Percentiles rank a stretch among this genome's conserved stretches.
phyloP scores from a whole-genome alignment of 306 rosid species.

The Trichosanthes truncata region DNA sequence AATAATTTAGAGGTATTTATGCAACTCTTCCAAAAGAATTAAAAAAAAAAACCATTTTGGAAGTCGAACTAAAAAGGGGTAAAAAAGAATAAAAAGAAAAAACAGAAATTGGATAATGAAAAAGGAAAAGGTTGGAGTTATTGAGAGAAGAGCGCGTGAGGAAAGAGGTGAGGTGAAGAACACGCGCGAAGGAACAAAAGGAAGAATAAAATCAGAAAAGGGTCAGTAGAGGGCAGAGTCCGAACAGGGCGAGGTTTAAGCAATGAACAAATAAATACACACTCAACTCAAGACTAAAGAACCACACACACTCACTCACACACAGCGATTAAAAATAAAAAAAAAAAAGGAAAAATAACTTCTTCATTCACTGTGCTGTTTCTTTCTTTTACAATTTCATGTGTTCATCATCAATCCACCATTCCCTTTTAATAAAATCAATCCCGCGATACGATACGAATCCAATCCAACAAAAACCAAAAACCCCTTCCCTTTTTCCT shows the following conservation, averaged over 20 bases:
- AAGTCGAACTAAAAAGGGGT: not conserved
- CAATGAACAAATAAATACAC: not conserved
- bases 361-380: not conserved
- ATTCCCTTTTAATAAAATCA: not conserved
- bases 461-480: not conserved
- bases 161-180: not conserved
- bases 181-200: not conserved
- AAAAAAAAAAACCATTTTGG: not conserved
- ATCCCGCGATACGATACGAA: constrained; percentile 1
- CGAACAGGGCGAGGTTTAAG: not conserved
- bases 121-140: not conserved
- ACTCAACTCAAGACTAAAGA: too few species aligned
- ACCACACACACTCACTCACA: too few species aligned
- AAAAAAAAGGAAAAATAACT: not conserved
- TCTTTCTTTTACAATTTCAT: not conserved
- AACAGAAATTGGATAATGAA: not conserved
- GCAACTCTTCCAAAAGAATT: not conserved
- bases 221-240: not conserved
- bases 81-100: not conserved
- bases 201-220: not conserved
- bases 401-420: not conserved
- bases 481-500: not conserved
- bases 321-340: too few species aligned
- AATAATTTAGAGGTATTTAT: too few species aligned
- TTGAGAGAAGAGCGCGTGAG: not conserved